A percentile compares a stretch with the other conserved stretches of the same genome.
Conservation (phyloP, 164 flowering plant species). For the Chimonanthus salicifolius region DNA sequence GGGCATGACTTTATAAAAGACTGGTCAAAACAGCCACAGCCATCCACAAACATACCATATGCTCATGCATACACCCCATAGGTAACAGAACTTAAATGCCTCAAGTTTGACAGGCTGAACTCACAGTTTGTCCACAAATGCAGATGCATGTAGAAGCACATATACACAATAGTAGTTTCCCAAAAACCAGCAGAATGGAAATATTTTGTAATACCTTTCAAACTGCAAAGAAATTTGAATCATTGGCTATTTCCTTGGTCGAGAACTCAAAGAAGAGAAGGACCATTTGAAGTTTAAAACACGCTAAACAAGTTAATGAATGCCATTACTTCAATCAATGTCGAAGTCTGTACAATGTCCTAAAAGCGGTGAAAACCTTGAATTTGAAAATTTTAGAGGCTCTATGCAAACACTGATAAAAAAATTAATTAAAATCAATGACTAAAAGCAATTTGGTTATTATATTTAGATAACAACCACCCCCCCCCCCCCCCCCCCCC, state of each 20-base stretch:
- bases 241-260: not conserved
- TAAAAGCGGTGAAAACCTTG: not conserved
- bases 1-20: not conserved
- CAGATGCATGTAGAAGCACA: not conserved
- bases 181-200: not conserved
- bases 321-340: not conserved
- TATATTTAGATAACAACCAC: too few relatives aligned
- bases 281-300: not conserved
- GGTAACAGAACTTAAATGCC: not conserved
- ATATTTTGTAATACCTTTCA: not conserved
- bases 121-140: not conserved
- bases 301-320: not conserved
- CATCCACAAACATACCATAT: not conserved
- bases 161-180: not conserved
- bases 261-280: too few relatives aligned
- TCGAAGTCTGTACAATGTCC: not conserved
- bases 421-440: not conserved
- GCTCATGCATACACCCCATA: not conserved
- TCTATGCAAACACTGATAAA: not conserved
- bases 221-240: not conserved
- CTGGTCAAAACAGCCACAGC: not conserved
- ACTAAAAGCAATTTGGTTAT: not conserved
- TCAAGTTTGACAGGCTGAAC: not conserved
- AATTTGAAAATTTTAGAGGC: not conserved
- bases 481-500: not conserved